These are phyloP conservation scores for Alternaria rosae DNA, from an alignment of 2,329 filamentous ascomycete species.

Conservation along the genomic window DNA sequence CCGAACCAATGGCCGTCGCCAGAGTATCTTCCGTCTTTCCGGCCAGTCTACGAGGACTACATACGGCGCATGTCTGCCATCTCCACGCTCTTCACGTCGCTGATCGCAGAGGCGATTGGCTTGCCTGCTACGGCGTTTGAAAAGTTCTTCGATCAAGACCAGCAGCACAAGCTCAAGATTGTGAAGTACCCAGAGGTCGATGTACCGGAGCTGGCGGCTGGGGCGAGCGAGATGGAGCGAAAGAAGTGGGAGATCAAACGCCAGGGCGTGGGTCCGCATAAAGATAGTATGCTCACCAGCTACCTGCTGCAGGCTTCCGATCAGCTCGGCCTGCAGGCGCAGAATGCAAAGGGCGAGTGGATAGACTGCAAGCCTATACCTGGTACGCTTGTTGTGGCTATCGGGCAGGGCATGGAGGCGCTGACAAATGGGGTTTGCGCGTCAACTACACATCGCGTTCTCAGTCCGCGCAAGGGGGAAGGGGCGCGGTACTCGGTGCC, in stretches of 20 bases:
- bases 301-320: slow-evolving; percentile 81
- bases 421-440: slow-evolving; percentile 83
- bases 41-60: slow-evolving; percentile 74
- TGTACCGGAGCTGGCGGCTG: slow-evolving; percentile 36
- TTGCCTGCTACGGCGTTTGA: slow-evolving; percentile 74
- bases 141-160: slow-evolving; percentile 75
- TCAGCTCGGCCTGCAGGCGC: slow-evolving; percentile 82
- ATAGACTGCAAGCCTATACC: slow-evolving; percentile 79
- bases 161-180: slow-evolving; percentile 89
- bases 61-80: slow-evolving; percentile 77
- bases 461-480: slow-evolving; percentile 73
- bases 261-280: slow-evolving; percentile 77
- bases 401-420: slow-evolving; percentile 87
- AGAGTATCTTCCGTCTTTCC: slow-evolving; percentile 70
- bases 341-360: slow-evolving; percentile 80
- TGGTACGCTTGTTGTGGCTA: slow-evolving; percentile 84
- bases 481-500: slow-evolving; percentile 81
- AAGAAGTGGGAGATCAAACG: slow-evolving; percentile 62
- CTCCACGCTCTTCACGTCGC: slow-evolving; percentile 75
- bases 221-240: slow-evolving; percentile 42
- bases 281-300: slow-evolving; percentile 82
- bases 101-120: slow-evolving; percentile 84
- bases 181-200: slow-evolving; percentile 79
- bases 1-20: slow-evolving; percentile 80
- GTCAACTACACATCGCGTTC: slow-evolving; percentile 80